Conservation (phyloP, 2,329 filamentous ascomycete genomes). For the Drechmeria coniospora region DNA sequence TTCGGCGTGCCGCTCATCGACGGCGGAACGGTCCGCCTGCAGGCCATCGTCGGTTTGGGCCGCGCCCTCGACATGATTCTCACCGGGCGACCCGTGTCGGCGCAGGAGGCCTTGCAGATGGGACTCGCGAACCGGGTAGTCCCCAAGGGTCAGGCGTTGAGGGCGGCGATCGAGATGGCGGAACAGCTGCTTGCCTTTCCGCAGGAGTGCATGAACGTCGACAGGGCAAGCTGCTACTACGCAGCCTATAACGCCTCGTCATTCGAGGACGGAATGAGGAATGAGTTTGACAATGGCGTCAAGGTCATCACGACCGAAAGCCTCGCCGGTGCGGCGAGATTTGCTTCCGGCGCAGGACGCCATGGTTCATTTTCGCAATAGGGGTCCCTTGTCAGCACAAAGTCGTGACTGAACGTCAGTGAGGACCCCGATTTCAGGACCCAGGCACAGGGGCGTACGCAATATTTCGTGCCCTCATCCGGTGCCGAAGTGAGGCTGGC, state of each 20-base stretch:
- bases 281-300: conserved; percentile 29
- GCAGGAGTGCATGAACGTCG: conserved; percentile 34
- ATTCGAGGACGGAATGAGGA: conserved; percentile 32
- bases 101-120: conserved; percentile 33
- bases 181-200: conserved; percentile 31
- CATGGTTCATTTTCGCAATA: conserved; percentile 3
- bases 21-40: conserved; percentile 34
- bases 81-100: conserved; percentile 32
- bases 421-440: no score
- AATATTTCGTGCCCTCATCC: no score
- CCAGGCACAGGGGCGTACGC: no score
- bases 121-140: conserved; percentile 38
- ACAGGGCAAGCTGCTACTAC: conserved; percentile 33
- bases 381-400: no score
- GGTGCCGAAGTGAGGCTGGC: no score
- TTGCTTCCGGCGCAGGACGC: conserved; percentile 3
- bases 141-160: conserved; percentile 29
- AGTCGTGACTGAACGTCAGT: no score
- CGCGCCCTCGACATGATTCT: conserved; percentile 42
- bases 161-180: conserved; percentile 32
- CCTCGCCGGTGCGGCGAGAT: conserved; percentile 10
- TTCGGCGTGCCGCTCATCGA: conserved; percentile 13
- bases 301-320: conserved; percentile 27
- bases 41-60: conserved; percentile 33
- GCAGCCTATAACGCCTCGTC: conserved; percentile 29